Evolutionary conservation across 352 stramenopile genomes (phyloP).

Genomic region (Halophytophthora batemanensis): DNA sequence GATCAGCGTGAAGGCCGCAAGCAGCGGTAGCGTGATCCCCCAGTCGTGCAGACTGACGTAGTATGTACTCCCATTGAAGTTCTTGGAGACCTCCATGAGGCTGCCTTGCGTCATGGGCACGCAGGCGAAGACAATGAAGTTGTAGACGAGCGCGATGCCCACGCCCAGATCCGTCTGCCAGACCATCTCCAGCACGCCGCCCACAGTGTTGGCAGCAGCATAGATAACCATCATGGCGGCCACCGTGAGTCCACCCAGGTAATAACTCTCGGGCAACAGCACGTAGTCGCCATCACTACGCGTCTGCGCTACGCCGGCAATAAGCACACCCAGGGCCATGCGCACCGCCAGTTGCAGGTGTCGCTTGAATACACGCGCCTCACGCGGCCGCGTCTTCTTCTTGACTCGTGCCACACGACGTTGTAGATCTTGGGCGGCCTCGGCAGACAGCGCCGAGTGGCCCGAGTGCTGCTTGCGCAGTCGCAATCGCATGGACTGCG

Average conservation of each 20-base stretch:
- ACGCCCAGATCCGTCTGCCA: conserved; percentile 76
- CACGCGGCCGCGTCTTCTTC: conserved; percentile 33
- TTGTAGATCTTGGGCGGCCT: too few relatives aligned
- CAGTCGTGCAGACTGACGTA: conserved; percentile 67
- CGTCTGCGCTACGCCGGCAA: conserved; percentile 43
- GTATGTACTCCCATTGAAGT: conserved; percentile 53
- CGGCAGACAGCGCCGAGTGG: too few relatives aligned
- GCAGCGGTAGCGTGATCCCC: conserved; percentile 42
- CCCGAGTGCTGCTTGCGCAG: conserved; percentile 25
- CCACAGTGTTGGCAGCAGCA: conserved; percentile 50
- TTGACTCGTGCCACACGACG: too few relatives aligned
- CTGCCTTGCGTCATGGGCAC: conserved; percentile 48
- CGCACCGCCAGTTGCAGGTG: too few relatives aligned
- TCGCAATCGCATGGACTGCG: conserved; percentile 35
- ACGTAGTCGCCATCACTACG: too few relatives aligned
- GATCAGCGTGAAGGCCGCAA: conserved; percentile 65
- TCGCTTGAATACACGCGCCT: too few relatives aligned
- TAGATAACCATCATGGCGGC: conserved; percentile 74
- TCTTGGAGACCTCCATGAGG: conserved; percentile 41
- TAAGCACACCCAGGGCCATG: too few relatives aligned
- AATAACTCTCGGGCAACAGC: conserved; percentile 61
- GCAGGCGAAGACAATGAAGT: conserved; percentile 56
- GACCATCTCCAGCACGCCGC: conserved; percentile 56
- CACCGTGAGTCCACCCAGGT: conserved; percentile 56
- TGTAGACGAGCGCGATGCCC: conserved; percentile 66